Base-by-base conservation (phyloP, 768 basidiomycete genomes). In the Boletus reticulatus region DNA sequence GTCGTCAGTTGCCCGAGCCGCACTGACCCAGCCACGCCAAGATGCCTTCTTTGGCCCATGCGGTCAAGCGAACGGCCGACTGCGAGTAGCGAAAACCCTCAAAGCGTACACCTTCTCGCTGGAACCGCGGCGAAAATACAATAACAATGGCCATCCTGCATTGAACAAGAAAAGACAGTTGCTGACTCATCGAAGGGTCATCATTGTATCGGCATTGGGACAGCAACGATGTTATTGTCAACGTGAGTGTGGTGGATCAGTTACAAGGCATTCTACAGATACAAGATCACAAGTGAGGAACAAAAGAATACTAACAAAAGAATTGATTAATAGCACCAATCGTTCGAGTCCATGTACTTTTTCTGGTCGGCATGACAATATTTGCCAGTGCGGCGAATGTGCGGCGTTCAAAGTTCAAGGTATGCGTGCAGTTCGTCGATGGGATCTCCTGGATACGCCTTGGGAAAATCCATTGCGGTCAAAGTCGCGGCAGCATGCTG, bases 341-440 rank as follows among this genome's bases (percentile, higher is more conserved):
- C 27, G 27, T 29, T 29, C 27, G 5, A 29, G 27, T 29, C 9
- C 27, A 29, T 29, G 27, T 9, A 29, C 27, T 9, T 29, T n/a
- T n/a, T n/a, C n/a, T 29, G 8, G 48, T 11, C 38, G n/a, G n/a
- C 34, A 43, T 24, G 45, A 37, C 48, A 19, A 41, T n/a, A n/a
- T n/a, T n/a, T 39, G 29, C 5, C 16, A 20, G 29, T 46, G 58
- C 48, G 47, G 55, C 43, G 47, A 27, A 27, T 42, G 29, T 41
- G 32, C 34, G 43, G 53, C 44, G 37, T 41, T 58, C 49, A 55
- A 42, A 67, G 31, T 20, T 54, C 62, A 3, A 70, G 57, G 52
- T 53, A 63, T 14, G 64, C 24, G 10, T 68, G 57, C 32, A 70
- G 22, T 51, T 68, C 68, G 43, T 70, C 62, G 43, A 68, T 57